phyloP scores from a whole-genome alignment of 768 basidiomycete species.

The Pisolithus marmoratus region DNA sequence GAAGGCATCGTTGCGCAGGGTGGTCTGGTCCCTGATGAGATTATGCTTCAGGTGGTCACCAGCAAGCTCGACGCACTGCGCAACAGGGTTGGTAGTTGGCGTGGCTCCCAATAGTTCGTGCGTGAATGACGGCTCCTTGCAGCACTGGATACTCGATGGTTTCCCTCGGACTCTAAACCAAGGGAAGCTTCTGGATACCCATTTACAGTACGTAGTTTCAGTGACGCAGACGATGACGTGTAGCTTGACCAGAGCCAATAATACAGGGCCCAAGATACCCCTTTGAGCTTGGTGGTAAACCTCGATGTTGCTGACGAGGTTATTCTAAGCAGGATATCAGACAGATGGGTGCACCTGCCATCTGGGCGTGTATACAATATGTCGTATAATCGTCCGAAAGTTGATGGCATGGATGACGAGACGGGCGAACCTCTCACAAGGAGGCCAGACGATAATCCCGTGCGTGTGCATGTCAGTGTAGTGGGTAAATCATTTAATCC shows the following conservation, averaged over 20 bases:
- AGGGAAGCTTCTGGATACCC: constrained; percentile 68
- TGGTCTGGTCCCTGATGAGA: constrained; percentile 68
- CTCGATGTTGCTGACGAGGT: constrained; percentile 85
- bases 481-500: not conserved
- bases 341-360: constrained; percentile 84
- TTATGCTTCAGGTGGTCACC: constrained; percentile 74
- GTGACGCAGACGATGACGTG: not conserved
- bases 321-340: constrained; percentile 81
- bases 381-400: constrained; percentile 79
- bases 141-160: constrained; percentile 93
- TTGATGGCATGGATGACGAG: constrained; percentile 74
- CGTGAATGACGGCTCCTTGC: constrained; percentile 1
- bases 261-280: constrained; percentile 51
- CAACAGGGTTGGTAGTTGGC: constrained; percentile 46
- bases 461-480: constrained; percentile 33
- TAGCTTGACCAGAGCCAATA: not conserved
- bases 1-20: constrained; percentile 78
- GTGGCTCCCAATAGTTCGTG: not conserved
- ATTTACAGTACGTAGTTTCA: constrained; percentile 53
- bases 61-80: constrained; percentile 61
- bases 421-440: constrained; percentile 87
- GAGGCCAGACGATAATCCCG: constrained; percentile 86
- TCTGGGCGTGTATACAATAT: constrained; percentile 90
- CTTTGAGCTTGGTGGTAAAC: constrained; percentile 78
- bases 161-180: constrained; percentile 89